Percentiles rank a stretch among this genome's conserved stretches.
Conservation (phyloP, 331 rosid genomes). For the Phaseolus coccineus region DNA sequence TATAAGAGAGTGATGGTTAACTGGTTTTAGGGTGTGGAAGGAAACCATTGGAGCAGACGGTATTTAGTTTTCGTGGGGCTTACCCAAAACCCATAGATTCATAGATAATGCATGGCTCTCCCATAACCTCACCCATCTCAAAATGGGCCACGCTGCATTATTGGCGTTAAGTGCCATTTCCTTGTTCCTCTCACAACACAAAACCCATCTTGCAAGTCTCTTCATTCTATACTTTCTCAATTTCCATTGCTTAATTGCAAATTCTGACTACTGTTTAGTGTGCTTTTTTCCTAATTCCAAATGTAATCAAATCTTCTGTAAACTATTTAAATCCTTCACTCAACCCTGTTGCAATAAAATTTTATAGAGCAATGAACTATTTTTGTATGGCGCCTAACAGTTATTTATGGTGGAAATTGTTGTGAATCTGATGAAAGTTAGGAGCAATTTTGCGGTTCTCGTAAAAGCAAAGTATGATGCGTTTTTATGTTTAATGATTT, state of each 20-base stretch:
- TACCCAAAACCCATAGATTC: neutral
- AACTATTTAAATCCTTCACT: no score
- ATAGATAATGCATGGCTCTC: conserved; percentile 2
- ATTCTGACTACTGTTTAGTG: no score
- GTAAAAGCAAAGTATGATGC: neutral
- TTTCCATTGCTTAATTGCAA: no score
- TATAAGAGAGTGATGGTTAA: conserved; percentile 23
- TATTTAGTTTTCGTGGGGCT: neutral
- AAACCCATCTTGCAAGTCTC: neutral
- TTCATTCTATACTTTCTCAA: no score
- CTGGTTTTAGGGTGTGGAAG: neutral
- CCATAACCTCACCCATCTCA: neutral
- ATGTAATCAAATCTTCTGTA: no score
- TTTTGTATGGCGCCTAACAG: neutral
- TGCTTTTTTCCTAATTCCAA: no score
- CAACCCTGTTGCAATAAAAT: no score
- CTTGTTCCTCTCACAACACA: neutral
- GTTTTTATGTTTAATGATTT: neutral
- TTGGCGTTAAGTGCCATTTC: neutral
- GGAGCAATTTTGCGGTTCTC: neutral
- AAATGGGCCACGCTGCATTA: neutral
- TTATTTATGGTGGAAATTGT: neutral
- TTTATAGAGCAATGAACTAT: no score
- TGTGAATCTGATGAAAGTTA: neutral
- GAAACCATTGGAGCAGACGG: conserved; percentile 51